These are phyloP conservation scores for Cryphonectria japonica DNA, from an alignment of 2,329 filamentous ascomycete species.

Conservation along the genomic window DNA sequence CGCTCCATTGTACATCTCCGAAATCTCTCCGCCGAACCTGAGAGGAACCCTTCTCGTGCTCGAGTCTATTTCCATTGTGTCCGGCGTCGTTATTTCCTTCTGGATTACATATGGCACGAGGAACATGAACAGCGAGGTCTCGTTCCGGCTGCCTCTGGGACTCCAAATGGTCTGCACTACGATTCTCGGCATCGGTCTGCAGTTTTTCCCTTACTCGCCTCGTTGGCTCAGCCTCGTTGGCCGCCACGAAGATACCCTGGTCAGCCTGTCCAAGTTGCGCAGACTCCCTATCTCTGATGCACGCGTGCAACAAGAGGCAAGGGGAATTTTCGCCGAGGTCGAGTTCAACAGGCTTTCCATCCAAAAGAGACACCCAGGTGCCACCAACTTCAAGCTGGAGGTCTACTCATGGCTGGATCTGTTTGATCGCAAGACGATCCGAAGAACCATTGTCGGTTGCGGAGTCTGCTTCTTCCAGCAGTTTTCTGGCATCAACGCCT, in stretches of 20 bases:
- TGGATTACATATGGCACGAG: slow-evolving; percentile 59
- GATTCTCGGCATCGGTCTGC: slow-evolving; percentile 42
- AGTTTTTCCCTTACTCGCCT: slow-evolving; percentile 33
- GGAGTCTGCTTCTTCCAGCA: slow-evolving; percentile 58
- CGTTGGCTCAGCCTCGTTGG: slow-evolving; percentile 26
- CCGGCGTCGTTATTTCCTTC: slow-evolving; percentile 56
- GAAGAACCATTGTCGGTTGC: slow-evolving; percentile 49
- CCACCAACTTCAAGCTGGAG: slow-evolving; percentile 28
- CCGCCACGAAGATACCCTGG: slow-evolving; percentile 20
- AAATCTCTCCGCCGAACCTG: slow-evolving; percentile 43
- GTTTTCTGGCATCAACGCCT: slow-evolving; percentile 56
- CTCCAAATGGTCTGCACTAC: slow-evolving; percentile 44
- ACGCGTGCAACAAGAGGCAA: slow-evolving; percentile 30
- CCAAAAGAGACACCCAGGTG: slow-evolving; percentile 16
- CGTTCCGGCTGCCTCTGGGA: slow-evolving; percentile 47
- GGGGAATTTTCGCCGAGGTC: slow-evolving; percentile 27
- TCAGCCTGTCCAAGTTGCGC: slow-evolving; percentile 15
- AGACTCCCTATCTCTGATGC: slow-evolving; percentile 15
- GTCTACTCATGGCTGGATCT: slow-evolving; percentile 51
- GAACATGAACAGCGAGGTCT: slow-evolving; percentile 43
- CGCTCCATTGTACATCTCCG: slow-evolving; percentile 39
- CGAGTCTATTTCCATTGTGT: slow-evolving; percentile 54
- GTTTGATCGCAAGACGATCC: slow-evolving; percentile 43
- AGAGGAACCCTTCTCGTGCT: slow-evolving; percentile 50
- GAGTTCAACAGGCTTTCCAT: slow-evolving; percentile 37